Evolutionary conservation across 116 monocot species (phyloP).

Genomic region (Papilionanthe hybrid): DNA sequence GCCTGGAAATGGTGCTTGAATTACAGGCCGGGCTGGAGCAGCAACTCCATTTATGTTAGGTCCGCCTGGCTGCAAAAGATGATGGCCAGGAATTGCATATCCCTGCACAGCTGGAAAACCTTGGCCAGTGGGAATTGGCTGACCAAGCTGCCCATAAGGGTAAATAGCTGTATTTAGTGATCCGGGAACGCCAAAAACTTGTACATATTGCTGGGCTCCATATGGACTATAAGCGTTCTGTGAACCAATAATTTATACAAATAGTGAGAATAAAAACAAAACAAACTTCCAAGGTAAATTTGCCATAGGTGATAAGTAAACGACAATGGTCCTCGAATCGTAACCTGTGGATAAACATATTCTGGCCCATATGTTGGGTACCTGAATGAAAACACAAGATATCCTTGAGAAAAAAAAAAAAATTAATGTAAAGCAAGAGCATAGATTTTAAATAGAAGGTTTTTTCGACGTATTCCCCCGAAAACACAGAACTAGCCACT

Average conservation of each 20-base stretch:
- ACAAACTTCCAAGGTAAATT: neutral
- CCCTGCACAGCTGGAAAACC: conserved; percentile 34
- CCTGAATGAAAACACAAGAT: conserved; percentile 33
- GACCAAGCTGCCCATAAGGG: conserved; percentile 57
- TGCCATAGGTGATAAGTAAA: neutral
- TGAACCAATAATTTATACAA: conserved; percentile 9
- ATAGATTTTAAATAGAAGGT: neutral
- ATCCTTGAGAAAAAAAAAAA: neutral
- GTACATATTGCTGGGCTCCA: conserved; percentile 66
- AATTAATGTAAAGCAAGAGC: neutral
- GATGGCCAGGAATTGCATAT: conserved; percentile 54
- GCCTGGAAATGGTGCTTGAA: conserved; percentile 60
- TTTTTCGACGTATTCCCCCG: neutral
- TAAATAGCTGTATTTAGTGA: conserved; percentile 47
- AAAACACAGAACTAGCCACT: conserved; percentile 3
- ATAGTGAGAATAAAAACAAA: neutral
- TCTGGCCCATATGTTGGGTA: conserved; percentile 70
- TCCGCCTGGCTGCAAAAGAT: conserved; percentile 50
- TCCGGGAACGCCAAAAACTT: conserved; percentile 67
- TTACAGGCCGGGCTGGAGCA: conserved; percentile 37
- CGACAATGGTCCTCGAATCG: neutral
- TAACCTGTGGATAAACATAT: conserved; percentile 78
- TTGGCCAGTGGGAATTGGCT: conserved; percentile 45
- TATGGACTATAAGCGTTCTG: conserved; percentile 67
- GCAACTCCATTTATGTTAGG: conserved; percentile 55